phyloP scores from a whole-genome alignment of 1,284 basidiomycete species.

The Neotropicomus parvogracilis region DNA sequence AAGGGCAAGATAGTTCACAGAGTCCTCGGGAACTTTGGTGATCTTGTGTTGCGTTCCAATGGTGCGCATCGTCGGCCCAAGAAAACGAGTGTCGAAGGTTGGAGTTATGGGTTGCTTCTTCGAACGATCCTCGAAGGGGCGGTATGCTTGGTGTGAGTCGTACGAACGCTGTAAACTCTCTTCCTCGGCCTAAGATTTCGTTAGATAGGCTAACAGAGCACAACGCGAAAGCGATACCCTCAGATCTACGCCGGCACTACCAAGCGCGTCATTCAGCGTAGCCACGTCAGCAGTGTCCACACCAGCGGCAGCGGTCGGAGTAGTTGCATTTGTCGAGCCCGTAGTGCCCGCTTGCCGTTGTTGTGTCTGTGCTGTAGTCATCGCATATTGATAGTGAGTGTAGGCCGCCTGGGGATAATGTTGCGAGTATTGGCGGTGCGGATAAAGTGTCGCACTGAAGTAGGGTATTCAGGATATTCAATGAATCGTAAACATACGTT shows the following conservation, averaged over 20 bases:
- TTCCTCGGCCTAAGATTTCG: conserved; percentile 63
- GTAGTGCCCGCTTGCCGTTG: conserved; percentile 29
- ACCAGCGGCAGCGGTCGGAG: conserved; percentile 26
- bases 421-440: conserved; percentile 46
- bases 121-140: conserved; percentile 66
- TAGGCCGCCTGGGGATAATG: conserved; percentile 55
- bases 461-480: conserved; percentile 9
- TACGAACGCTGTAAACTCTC: conserved; percentile 67
- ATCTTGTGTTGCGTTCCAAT: conserved; percentile 64
- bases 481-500: background rate
- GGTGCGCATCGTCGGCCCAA: conserved; percentile 60
- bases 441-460: conserved; percentile 40
- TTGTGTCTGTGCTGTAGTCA: conserved; percentile 29
- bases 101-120: conserved; percentile 66
- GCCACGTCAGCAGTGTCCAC: conserved; percentile 67
- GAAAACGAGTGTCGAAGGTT: conserved; percentile 57
- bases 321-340: conserved; percentile 18
- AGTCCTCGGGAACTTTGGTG: conserved; percentile 62
- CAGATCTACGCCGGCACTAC: conserved; percentile 79
- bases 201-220: background rate
- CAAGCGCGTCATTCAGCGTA: conserved; percentile 75
- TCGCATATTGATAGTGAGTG: conserved; percentile 48
- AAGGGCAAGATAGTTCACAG: conserved; percentile 73
- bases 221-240: conserved; percentile 43
- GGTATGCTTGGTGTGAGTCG: conserved; percentile 56